Base-by-base conservation (phyloP, 2,329 filamentous ascomycete species). In the Botrytis paeoniae region DNA sequence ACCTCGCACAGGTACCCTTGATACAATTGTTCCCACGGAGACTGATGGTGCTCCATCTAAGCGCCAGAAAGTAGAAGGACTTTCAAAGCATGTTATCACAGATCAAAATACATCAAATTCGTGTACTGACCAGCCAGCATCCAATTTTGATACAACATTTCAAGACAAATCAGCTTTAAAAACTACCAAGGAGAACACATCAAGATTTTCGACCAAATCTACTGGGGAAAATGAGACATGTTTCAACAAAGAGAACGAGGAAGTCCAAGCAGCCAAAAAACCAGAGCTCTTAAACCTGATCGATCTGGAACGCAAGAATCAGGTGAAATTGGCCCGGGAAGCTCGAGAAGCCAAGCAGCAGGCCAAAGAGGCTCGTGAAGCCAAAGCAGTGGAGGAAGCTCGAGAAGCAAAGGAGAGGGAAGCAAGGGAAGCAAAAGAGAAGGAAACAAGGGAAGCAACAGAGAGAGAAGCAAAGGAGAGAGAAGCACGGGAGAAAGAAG, bases 21-120 rank as follows among this genome's bases (percentile, higher is more conserved):
- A 84, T 73, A 83, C 84, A 32, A 83, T 82, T 1, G 65, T 73
- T 37, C 87, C 89, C 22, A 89, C 87, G 76, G 88, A 89, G 45
- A 83, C 84, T 43, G 79, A 80, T 59, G 88, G 89, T 71, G 83
- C 79, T 14, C 85, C 88, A 25, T 75, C 83, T 29, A 91, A 91
- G 79, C 83, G 86, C 76, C 84, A 89, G 73, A 88, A 87, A 48
- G 78, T 91, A 4, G 89, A 91, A 73, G 74, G 39, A 22, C 16
- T 25, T 29, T 64, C 69, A 22, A 74, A 72, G 43, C 39, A 75
- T 41, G 73, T 72, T 60, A 63, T 73, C 16, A 78, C 76, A 69
- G 70, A 77, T 41, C 79, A 80, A 35, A 75, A 69, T 35, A 75
- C 74, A 32, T 70, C 76, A 54, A 76, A 74, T 70, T 79, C 78